A percentile compares a stretch with the other conserved stretches of the same genome.
Evolutionary conservation across 192 early-diverging fungal species (phyloP).

Genomic region (Mortierella antarctica): DNA sequence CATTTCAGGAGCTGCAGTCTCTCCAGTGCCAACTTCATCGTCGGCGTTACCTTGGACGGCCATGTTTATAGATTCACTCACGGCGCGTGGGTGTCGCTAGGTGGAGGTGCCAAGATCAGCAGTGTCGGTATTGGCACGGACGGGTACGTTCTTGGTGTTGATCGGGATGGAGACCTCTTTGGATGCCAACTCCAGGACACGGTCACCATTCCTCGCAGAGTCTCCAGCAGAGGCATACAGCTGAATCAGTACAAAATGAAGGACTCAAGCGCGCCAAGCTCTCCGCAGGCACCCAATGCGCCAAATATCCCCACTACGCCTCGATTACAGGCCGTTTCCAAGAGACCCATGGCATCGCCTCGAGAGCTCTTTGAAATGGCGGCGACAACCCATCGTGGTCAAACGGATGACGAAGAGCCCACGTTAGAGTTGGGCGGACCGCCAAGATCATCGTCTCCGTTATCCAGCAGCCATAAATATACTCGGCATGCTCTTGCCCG

Average conservation of each 20-base stretch:
- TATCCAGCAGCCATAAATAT: neutral
- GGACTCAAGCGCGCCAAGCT: neutral
- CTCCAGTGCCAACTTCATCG: conserved; percentile 27
- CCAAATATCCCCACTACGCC: conserved; percentile 11
- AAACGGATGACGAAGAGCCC: neutral
- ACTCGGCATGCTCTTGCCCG: neutral
- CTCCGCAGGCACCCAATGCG: conserved; percentile 24
- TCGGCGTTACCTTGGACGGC: conserved; percentile 26
- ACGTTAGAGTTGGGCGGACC: neutral
- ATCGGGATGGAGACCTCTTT: conserved; percentile 40
- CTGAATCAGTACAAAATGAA: neutral
- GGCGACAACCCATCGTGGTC: neutral
- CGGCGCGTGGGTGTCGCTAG: conserved; percentile 15
- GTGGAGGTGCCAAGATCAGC: conserved; percentile 19
- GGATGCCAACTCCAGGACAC: conserved; percentile 35
- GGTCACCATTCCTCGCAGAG: neutral
- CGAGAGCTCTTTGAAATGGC: conserved; percentile 51
- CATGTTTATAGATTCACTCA: conserved; percentile 16
- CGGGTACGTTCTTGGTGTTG: conserved; percentile 46
- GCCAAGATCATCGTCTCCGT: neutral
- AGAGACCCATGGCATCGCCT: conserved; percentile 21
- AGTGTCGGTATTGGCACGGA: conserved; percentile 28
- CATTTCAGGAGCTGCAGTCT: conserved; percentile 23
- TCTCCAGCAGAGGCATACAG: neutral
- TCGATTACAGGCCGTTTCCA: conserved; percentile 4